Conservation (phyloP, 2,329 filamentous ascomycete species). For the Nemania sp. region DNA sequence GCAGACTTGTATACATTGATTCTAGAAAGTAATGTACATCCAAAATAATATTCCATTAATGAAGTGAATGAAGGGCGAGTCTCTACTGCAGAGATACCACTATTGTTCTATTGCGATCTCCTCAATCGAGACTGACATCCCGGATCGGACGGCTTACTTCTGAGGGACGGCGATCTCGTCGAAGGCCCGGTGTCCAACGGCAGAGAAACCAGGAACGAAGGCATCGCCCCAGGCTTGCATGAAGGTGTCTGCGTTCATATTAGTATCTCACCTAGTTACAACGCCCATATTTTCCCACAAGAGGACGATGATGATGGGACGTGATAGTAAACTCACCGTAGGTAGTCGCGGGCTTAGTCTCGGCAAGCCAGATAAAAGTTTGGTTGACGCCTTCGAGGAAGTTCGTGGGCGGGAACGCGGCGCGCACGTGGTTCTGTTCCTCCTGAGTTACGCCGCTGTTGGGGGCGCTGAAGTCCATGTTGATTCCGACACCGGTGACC, state of each 20-base stretch:
- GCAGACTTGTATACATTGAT: too few relatives aligned
- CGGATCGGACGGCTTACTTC: too few relatives aligned
- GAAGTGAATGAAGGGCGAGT: too few relatives aligned
- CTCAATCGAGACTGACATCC: too few relatives aligned
- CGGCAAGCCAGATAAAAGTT: slow-evolving; percentile 47
- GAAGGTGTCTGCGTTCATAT: slow-evolving; percentile 16
- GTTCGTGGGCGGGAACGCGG: slow-evolving; percentile 43
- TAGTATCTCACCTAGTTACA: background rate
- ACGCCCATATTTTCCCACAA: background rate
- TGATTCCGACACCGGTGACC: slow-evolving; percentile 41
- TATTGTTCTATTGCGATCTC: too few relatives aligned
- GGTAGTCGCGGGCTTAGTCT: slow-evolving; percentile 46
- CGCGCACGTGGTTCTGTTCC: slow-evolving; percentile 42
- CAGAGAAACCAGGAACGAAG: slow-evolving; percentile 16
- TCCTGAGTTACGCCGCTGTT: slow-evolving; percentile 37
- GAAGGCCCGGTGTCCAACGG: slow-evolving; percentile 10
- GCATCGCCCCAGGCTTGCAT: slow-evolving; percentile 21
- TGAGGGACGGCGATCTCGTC: background rate
- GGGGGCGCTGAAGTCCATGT: slow-evolving; percentile 46
- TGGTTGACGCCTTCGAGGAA: slow-evolving; percentile 44
- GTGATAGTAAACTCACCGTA: slow-evolving; percentile 34
- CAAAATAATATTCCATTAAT: too few relatives aligned
- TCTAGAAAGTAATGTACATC: too few relatives aligned
- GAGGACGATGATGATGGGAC: background rate
- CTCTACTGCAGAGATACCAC: too few relatives aligned